Evolutionary conservation across 352 stramenopile species (phyloP).

Genomic region (Phytophthora pisi): DNA sequence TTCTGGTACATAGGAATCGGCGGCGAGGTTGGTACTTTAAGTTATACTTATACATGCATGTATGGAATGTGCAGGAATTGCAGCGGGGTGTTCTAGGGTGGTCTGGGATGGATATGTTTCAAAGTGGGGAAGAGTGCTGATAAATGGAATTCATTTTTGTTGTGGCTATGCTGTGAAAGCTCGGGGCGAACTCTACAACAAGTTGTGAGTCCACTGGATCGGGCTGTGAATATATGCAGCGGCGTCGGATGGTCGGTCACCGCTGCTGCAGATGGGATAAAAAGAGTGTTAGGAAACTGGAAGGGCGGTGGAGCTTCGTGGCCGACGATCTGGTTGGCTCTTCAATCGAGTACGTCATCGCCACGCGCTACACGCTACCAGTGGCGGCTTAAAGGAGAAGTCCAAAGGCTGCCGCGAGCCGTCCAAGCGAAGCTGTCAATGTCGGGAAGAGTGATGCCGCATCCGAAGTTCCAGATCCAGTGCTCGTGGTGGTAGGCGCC

Average conservation of each 20-base stretch:
- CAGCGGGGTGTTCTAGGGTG: not conserved
- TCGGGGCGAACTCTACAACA: not conserved
- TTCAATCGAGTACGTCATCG: not conserved
- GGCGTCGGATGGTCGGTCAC: not conserved
- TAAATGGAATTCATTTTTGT: not conserved
- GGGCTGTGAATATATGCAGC: not conserved
- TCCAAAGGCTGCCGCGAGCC: not conserved
- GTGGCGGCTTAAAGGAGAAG: not conserved
- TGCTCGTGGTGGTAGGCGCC: not conserved
- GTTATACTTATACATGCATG: slow-evolving; percentile 20
- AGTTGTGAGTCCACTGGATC: not conserved
- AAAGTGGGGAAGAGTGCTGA: not conserved
- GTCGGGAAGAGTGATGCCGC: not conserved
- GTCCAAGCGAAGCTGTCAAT: not conserved
- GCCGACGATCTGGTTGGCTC: not conserved
- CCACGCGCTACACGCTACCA: not conserved
- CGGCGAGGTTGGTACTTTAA: slow-evolving; percentile 19
- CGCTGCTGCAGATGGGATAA: not conserved
- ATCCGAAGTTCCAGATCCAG: not conserved
- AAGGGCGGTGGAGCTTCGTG: not conserved
- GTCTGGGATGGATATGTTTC: not conserved
- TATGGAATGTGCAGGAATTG: not conserved
- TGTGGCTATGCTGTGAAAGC: not conserved
- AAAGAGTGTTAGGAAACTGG: not conserved
- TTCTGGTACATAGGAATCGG: slow-evolving; percentile 7